Base-by-base conservation (phyloP, 2,329 filamentous ascomycete genomes). In the Ophiocordyceps camponoti-floridani region DNA sequence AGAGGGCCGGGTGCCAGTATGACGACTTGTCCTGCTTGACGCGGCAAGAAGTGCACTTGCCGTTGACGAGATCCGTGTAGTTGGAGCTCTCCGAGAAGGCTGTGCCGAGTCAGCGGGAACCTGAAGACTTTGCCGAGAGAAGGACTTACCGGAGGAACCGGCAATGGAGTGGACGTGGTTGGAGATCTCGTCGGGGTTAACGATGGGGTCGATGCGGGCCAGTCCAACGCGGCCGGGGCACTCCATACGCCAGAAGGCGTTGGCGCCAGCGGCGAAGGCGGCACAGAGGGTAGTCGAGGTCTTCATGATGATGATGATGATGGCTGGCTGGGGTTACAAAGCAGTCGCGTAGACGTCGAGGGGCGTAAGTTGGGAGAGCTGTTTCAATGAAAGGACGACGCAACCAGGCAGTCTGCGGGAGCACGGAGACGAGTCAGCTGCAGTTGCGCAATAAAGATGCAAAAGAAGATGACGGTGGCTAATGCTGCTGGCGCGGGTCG, bases 161-260 rank as follows among this genome's bases (percentile, higher is more conserved):
- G 84, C 78, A 53, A 91, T 73, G 14, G 77, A 67, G 61, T 94
- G 87, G 19, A 73, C 72, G 61, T 94, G 87, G 47, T 68, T 58
- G 10, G 79, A 73, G 31, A 76, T 49, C 18, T 55, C 53, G 43
- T 76, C 79, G 3, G 72, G 72, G 47, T 75, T 70, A 46, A 91
- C 69, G 46, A 94, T 68, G 16, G 86, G 86, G 57, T 94, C 86
- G 38, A 94, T 68, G 46, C 84, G 75, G 43, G 77, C 82, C 46
- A 84, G 59, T 49, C 78, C 84, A 51, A 78, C 68, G 42, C 73
- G 72, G 46, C 77, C 79, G 52, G 75, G 81, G 62, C 86, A 94
- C 54, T 85, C 82, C 73, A 94, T 83, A 58, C 87, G 84, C 84
- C 84, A 94, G 63, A 94, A 94, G 47, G 82, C 87, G 52, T 72